Percentiles rank a stretch among this genome's conserved stretches.
phyloP scores from a whole-genome alignment of 495 filamentous ascomycete species.

The Penicillium paxilli region DNA sequence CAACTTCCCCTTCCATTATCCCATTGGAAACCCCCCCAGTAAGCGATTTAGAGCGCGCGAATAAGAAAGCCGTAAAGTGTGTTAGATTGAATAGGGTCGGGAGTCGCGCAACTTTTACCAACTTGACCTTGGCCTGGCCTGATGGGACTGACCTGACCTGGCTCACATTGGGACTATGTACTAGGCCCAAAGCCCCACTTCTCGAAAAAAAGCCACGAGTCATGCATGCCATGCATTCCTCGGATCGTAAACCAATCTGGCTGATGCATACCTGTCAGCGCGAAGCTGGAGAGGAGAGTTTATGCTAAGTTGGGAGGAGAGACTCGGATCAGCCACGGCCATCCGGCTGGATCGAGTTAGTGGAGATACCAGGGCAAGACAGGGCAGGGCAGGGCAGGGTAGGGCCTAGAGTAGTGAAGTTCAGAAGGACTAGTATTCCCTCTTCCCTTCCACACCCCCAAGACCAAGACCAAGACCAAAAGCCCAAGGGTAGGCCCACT shows the following conservation, averaged over 20 bases:
- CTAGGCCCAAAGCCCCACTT: not conserved
- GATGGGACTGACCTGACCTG: too few relatives aligned
- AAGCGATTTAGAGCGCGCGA: not conserved
- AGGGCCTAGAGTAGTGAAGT: too few relatives aligned
- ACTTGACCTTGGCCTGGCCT: not conserved
- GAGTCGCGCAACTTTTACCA: not conserved
- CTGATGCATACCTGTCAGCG: not conserved
- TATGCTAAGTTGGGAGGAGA: not conserved
- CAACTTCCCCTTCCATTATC: too few relatives aligned
- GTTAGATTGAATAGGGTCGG: not conserved
- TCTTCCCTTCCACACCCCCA: too few relatives aligned
- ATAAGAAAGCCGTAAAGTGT: not conserved
- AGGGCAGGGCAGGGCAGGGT: too few relatives aligned
- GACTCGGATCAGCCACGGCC: not conserved
- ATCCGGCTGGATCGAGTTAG: not conserved
- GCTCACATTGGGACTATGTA: too few relatives aligned
- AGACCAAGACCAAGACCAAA: too few relatives aligned
- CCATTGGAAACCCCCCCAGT: not conserved
- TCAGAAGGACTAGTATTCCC: too few relatives aligned
- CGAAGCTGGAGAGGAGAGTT: not conserved
- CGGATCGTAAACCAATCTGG: slow-evolving; percentile 9
- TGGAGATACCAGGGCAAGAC: too few relatives aligned
- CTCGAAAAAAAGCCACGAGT: slow-evolving; percentile 20
- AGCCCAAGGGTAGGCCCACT: too few relatives aligned
- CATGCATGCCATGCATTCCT: slow-evolving; percentile 23